Evolutionary conservation across 2,329 filamentous ascomycete genomes (phyloP).

Genomic region (Colletotrichum eremochloae): DNA sequence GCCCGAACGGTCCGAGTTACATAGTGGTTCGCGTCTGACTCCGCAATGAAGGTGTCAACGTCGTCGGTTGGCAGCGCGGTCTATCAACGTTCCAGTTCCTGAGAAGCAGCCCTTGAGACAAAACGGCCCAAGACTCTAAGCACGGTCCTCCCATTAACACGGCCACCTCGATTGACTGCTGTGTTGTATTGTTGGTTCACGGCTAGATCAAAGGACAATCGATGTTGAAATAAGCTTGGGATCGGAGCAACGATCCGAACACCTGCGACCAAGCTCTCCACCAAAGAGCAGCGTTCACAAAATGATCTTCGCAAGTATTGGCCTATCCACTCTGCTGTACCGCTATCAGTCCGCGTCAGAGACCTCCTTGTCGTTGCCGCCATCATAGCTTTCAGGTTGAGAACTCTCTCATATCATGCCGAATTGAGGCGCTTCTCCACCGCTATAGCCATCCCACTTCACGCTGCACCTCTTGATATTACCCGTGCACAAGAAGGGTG

Average conservation of each 20-base stretch:
- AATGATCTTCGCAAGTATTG: neutral
- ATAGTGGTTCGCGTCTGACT: neutral
- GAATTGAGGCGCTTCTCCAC: neutral
- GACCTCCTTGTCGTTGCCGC: neutral
- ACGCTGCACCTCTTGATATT: neutral
- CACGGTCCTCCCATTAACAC: neutral
- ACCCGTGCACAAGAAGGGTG: neutral
- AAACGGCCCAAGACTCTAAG: neutral
- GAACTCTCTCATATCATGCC: neutral
- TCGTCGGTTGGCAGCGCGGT: neutral
- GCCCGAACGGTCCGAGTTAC: neutral
- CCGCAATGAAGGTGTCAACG: neutral
- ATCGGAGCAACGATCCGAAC: conserved; percentile 3
- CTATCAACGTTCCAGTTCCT: conserved; percentile 1
- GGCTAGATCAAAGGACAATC: conserved; percentile 1
- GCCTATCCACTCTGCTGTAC: neutral
- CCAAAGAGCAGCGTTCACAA: conserved; percentile 4
- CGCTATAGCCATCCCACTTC: neutral
- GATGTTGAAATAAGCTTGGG: conserved; percentile 16
- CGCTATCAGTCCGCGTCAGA: neutral
- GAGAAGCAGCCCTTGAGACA: too few relatives aligned
- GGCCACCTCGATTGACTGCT: too few relatives aligned
- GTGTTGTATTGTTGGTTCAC: neutral
- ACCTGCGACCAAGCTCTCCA: conserved; percentile 6
- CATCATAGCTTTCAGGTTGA: neutral